Percentiles rank a stretch among this genome's conserved stretches.
These are phyloP conservation scores for Clitopilus passeckerianus DNA, from an alignment of 768 basidiomycete genomes.

Conservation along the genomic window DNA sequence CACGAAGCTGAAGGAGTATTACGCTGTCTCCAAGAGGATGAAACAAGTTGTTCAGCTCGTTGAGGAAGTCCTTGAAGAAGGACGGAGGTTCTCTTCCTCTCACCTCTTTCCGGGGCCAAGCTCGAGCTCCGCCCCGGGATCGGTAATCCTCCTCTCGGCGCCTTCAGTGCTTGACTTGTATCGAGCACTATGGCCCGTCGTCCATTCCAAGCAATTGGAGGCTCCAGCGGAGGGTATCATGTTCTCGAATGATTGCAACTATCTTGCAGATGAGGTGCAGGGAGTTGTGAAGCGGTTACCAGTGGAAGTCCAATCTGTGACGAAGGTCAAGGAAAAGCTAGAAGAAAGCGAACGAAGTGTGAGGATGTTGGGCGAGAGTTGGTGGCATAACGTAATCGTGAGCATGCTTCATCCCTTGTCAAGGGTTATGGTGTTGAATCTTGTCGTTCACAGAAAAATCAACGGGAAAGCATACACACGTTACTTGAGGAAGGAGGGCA, in stretches of 20 bases:
- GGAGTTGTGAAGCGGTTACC: slow-evolving; percentile 21
- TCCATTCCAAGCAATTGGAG: slow-evolving; percentile 41
- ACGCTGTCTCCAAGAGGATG: slow-evolving; percentile 53
- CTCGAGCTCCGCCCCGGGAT: slow-evolving; percentile 37
- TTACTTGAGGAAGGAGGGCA: slow-evolving; percentile 48
- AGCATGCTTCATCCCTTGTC: slow-evolving; percentile 15
- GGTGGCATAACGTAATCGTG: slow-evolving; percentile 70
- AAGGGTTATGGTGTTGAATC: not conserved
- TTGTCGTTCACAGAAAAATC: slow-evolving; percentile 34
- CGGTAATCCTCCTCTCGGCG: slow-evolving; percentile 54
- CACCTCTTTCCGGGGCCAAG: slow-evolving; percentile 39
- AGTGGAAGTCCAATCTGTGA: slow-evolving; percentile 12
- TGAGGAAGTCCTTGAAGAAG: slow-evolving; percentile 62
- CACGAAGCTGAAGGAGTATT: slow-evolving; percentile 43
- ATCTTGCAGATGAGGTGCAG: slow-evolving; percentile 52
- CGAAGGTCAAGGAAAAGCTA: slow-evolving; percentile 38
- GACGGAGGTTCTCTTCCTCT: slow-evolving; percentile 55
- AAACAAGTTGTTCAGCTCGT: slow-evolving; percentile 52
- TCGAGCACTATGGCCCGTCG: slow-evolving; percentile 72
- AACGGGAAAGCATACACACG: slow-evolving; percentile 37
- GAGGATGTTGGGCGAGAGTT: slow-evolving; percentile 55
- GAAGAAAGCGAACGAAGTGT: slow-evolving; percentile 48
- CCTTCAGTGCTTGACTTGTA: slow-evolving; percentile 72
- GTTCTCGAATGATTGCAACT: slow-evolving; percentile 79
- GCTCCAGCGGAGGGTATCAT: slow-evolving; percentile 58